Conservation (phyloP, 2,329 filamentous ascomycete species). For the Camillea tinctor region DNA sequence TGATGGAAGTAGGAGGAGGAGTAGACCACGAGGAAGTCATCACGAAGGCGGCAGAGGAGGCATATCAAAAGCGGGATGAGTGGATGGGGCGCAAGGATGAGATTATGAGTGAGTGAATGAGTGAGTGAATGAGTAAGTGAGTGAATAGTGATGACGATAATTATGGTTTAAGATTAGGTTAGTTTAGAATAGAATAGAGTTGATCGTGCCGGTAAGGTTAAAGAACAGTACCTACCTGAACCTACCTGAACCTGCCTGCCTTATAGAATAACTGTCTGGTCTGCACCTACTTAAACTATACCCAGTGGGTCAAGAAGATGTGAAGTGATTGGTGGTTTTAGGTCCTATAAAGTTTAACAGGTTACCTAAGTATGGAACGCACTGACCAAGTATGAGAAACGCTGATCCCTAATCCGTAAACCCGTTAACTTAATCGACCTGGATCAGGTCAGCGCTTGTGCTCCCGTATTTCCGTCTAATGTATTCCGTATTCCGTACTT, state of each 20-base stretch:
- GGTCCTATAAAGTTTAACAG: too few species aligned
- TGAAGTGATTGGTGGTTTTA: too few species aligned
- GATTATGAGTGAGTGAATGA: conserved; percentile 7
- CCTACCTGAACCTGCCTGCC: too few species aligned
- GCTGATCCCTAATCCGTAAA: background rate
- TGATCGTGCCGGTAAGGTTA: too few species aligned
- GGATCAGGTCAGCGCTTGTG: background rate
- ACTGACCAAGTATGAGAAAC: background rate
- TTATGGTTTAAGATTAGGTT: too few species aligned
- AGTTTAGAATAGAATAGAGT: too few species aligned
- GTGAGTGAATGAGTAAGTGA: conserved; percentile 4
- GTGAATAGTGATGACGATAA: background rate
- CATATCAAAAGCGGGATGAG: conserved; percentile 28
- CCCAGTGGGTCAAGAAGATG: too few species aligned
- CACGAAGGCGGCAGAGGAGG: conserved; percentile 54
- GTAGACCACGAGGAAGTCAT: conserved; percentile 51
- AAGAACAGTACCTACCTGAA: too few species aligned
- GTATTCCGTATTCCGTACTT: too few species aligned
- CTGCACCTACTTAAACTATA: too few species aligned
- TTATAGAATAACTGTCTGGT: too few species aligned
- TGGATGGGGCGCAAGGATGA: background rate
- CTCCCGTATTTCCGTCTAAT: too few species aligned
- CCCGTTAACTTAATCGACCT: background rate
- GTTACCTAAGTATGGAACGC: background rate
- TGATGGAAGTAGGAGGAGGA: conserved; percentile 47